These are phyloP conservation scores for Quercus lobata DNA, from an alignment of 331 rosid species.

Conservation along the genomic window DNA sequence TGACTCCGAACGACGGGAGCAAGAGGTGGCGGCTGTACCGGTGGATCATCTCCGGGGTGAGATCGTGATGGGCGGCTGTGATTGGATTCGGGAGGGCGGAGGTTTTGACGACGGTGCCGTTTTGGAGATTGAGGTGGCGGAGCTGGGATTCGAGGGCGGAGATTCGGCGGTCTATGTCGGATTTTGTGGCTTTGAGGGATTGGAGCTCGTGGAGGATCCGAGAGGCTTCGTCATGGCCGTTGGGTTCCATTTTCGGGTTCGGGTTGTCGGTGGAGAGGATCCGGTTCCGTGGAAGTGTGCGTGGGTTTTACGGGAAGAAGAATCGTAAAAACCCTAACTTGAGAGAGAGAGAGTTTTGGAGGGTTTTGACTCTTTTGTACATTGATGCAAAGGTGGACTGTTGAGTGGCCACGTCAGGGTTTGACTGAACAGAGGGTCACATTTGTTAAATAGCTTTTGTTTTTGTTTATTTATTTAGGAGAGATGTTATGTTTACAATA, in stretches of 20 bases:
- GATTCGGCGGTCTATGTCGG: constrained; percentile 51
- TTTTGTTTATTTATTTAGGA: too few species aligned
- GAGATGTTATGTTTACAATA: too few species aligned
- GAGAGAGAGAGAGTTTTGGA: not conserved
- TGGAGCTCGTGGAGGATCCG: constrained; percentile 53
- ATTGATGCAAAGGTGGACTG: too few species aligned
- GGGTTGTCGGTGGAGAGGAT: too few species aligned
- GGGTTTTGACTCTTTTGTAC: too few species aligned
- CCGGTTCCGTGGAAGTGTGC: not conserved
- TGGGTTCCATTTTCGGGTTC: constrained; percentile 30
- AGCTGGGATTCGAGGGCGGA: constrained; percentile 66
- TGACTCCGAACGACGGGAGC: constrained; percentile 88
- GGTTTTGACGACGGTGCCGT: constrained; percentile 32
- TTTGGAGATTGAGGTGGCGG: constrained; percentile 29
- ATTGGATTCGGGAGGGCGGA: constrained; percentile 23
- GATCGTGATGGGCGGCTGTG: constrained; percentile 26
- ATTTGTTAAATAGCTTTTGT: too few species aligned
- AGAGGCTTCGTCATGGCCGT: constrained; percentile 31
- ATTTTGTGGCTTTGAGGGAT: constrained; percentile 41
- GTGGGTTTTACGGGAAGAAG: not conserved
- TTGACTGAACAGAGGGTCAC: too few species aligned
- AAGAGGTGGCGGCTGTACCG: constrained; percentile 93
- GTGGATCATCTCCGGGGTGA: constrained; percentile 65
- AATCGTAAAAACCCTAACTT: not conserved
- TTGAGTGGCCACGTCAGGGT: too few species aligned